Base-by-base conservation (phyloP, 106 monocot species). In the Cymbidium sinense region DNA sequence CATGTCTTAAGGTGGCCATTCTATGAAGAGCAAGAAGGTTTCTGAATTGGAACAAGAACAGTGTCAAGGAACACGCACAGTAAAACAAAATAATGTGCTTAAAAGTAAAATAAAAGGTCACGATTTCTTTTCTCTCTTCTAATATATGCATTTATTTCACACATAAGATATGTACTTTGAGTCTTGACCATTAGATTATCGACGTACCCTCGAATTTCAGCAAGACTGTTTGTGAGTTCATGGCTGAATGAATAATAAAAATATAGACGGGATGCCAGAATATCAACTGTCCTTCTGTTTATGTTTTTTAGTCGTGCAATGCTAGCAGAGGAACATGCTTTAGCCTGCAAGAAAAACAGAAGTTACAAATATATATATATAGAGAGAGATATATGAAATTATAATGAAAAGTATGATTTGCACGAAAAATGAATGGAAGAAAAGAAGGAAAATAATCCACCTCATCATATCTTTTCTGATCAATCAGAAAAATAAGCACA, bases 131-230 rank as follows among this genome's bases (percentile, higher is more conserved):
- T 39, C 37, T 39, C 37, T 4, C 37, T 3, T 39, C 47, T 47
- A 47, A 67, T 29, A 64, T 64, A 64, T 29, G 23, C 73, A 73
- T 7, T 73, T 73, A 43, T 41, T 39, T 43, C n/a, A n/a, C 23
- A 23, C 21, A 10, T n/a, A 41, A 73, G 4, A n/a, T n/a, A 41
- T n/a, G 5, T n/a, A 39, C 6, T 73, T 31, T 78, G 19, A 50
- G 4, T 6, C 12, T 34, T 79, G 2, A 34, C 25, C 19, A 7
- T 78, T 39, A 50, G 31, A 69, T 71, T 62, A 37, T 6, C 7
- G 81, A 88, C 93, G 86, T 70, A 99, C 99, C 99, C 93, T 79
- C 99, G 92, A 77, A 99, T 99, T 84, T 99, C 99, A 86, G 90
- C 85, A 82, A 99, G 92, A 43, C 83, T 99, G 79, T 91, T 82